Conservation (phyloP, 208 protist genomes). For the Polymyxa betae region DNA sequence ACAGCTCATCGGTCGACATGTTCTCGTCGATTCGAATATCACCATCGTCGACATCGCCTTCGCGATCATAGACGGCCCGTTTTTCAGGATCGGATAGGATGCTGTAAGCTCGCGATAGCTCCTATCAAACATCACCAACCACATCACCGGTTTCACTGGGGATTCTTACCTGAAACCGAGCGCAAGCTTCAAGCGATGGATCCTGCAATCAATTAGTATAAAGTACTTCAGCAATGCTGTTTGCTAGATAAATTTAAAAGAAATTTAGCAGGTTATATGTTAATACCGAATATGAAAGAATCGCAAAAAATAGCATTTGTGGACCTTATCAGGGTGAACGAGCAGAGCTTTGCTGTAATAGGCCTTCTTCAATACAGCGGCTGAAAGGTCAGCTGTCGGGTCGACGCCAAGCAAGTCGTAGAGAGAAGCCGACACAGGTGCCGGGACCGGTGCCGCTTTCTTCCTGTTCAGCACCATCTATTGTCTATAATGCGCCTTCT, state of each 20-base stretch:
- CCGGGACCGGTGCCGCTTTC: no score
- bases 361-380: constrained; percentile 19
- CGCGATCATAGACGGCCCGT: background rate
- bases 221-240: background rate
- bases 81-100: background rate
- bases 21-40: constrained; percentile 3
- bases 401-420: constrained; percentile 23
- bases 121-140: background rate
- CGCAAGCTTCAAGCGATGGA: background rate
- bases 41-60: constrained; percentile 27
- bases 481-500: no score
- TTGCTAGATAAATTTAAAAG: no score
- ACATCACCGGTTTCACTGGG: background rate
- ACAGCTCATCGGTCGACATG: background rate
- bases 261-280: no score
- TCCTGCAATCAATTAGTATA: background rate
- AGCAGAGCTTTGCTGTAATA: constrained; percentile 34
- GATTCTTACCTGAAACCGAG: constrained; percentile 23
- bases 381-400: background rate
- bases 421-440: no score
- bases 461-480: no score
- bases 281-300: no score
- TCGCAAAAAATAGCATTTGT: no score
- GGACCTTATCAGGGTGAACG: constrained; percentile 19
- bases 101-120: background rate